These are phyloP conservation scores for Pseudonitzschia pungens DNA, from an alignment of 108 stramenopile genomes.

Conservation along the genomic window DNA sequence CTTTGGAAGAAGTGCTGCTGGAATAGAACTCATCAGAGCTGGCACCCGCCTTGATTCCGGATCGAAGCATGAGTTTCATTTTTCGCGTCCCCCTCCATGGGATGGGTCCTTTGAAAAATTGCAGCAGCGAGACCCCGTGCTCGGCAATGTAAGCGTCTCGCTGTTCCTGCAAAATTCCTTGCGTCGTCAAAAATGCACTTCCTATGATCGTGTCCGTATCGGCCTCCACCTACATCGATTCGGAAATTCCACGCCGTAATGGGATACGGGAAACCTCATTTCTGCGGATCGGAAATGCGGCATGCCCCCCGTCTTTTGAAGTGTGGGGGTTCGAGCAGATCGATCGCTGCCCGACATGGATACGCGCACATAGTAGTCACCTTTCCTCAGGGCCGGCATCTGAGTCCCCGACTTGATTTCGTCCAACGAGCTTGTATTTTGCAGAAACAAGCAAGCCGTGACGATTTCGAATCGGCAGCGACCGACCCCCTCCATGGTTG, in stretches of 20 bases:
- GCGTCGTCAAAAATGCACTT: conserved; percentile 60
- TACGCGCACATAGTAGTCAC: conserved; percentile 84
- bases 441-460: conserved; percentile 60
- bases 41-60: conserved; percentile 58
- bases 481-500: conserved; percentile 47
- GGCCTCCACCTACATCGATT: conserved; percentile 78
- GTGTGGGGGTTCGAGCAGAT: conserved; percentile 60
- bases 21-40: conserved; percentile 58
- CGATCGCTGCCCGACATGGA: conserved; percentile 51
- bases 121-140: conserved; percentile 36
- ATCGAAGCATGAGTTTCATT: conserved; percentile 56
- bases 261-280: conserved; percentile 36
- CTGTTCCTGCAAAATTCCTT: conserved; percentile 74
- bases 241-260: conserved; percentile 80
- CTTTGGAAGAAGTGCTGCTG: neutral
- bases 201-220: conserved; percentile 70
- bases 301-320: conserved; percentile 56
- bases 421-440: conserved; percentile 48
- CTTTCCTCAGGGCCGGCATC: conserved; percentile 39
- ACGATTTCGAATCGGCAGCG: conserved; percentile 52
- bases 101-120: conserved; percentile 40
- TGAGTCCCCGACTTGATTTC: conserved; percentile 42
- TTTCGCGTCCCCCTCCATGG: conserved; percentile 18
- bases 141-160: conserved; percentile 49
- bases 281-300: conserved; percentile 68